Percentiles rank a stretch among this genome's conserved stretches.
These are phyloP conservation scores for Triadica sebifera DNA, from an alignment of 345 rosid genomes.

Conservation along the genomic window DNA sequence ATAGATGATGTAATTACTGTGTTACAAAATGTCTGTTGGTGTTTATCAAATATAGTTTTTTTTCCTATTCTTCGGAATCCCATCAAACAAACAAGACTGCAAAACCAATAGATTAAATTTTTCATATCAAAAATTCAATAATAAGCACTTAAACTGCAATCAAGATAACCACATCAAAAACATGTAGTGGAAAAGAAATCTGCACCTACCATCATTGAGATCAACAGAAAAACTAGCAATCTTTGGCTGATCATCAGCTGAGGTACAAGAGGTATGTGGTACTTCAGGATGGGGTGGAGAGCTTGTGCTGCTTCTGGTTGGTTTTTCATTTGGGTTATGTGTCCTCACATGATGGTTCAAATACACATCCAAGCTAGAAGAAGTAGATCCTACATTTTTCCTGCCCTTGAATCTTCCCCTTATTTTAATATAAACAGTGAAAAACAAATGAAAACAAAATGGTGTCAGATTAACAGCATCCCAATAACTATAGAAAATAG, in stretches of 20 bases:
- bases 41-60: too few species aligned
- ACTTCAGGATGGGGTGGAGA: constrained; percentile 45
- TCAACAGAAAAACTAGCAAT: constrained; percentile 48
- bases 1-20: neutral
- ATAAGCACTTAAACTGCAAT: neutral
- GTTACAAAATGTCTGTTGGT: too few species aligned
- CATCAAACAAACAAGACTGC: neutral
- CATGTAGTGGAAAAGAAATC: neutral
- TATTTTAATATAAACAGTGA: constrained; percentile 2
- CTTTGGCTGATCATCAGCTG: constrained; percentile 43
- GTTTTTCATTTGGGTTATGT: constrained; percentile 48
- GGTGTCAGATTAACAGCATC: constrained; percentile 1
- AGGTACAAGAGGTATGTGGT: constrained; percentile 26
- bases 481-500: neutral
- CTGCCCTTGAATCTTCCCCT: constrained; percentile 62
- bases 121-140: neutral
- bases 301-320: constrained; percentile 32
- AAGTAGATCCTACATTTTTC: constrained; percentile 49
- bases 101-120: neutral
- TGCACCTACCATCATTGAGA: constrained; percentile 52
- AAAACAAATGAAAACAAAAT: neutral
- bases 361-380: constrained; percentile 55
- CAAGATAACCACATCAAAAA: neutral
- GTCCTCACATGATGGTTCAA: constrained; percentile 46
- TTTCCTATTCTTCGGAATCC: constrained; percentile 1